phyloP scores from a whole-genome alignment of 768 basidiomycete genomes.

The Trametes punicea region DNA sequence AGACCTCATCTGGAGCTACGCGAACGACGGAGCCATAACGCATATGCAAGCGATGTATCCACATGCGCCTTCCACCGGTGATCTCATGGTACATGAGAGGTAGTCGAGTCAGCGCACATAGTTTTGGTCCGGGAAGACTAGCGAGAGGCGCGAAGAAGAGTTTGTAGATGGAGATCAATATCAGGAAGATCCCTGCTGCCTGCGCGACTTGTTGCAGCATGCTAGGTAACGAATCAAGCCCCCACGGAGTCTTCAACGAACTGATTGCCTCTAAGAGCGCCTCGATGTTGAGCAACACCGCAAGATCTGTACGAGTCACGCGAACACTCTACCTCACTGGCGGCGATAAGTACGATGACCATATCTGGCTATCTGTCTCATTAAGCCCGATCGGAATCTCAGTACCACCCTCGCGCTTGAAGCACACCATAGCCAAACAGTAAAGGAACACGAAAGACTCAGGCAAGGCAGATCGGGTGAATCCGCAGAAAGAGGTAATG shows the following conservation, averaged over 20 bases:
- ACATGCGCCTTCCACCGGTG: constrained; percentile 12
- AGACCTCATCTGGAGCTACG: constrained; percentile 22
- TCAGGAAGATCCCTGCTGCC: neutral
- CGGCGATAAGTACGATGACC: neutral
- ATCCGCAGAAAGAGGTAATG: no score
- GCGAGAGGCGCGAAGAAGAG: constrained; percentile 16
- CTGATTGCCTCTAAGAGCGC: neutral
- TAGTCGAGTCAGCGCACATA: constrained; percentile 15
- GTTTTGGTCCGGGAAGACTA: constrained; percentile 13
- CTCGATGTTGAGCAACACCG: no score
- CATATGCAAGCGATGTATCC: constrained; percentile 20
- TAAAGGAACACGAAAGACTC: no score
- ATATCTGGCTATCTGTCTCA: neutral
- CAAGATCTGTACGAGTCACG: no score
- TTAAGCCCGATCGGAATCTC: no score
- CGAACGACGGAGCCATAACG: constrained; percentile 23
- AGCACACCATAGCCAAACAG: no score
- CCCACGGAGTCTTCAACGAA: neutral
- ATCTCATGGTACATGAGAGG: constrained; percentile 23
- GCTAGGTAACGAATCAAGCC: neutral
- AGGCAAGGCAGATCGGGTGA: no score
- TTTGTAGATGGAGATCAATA: constrained; percentile 1
- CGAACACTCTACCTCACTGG: no score
- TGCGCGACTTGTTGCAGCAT: neutral
- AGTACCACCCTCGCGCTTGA: no score